Evolutionary conservation across 192 early-diverging fungal genomes (phyloP), one percentile per base, ranked within the genome.

Genomic region (Gamsiella multidivaricata): DNA sequence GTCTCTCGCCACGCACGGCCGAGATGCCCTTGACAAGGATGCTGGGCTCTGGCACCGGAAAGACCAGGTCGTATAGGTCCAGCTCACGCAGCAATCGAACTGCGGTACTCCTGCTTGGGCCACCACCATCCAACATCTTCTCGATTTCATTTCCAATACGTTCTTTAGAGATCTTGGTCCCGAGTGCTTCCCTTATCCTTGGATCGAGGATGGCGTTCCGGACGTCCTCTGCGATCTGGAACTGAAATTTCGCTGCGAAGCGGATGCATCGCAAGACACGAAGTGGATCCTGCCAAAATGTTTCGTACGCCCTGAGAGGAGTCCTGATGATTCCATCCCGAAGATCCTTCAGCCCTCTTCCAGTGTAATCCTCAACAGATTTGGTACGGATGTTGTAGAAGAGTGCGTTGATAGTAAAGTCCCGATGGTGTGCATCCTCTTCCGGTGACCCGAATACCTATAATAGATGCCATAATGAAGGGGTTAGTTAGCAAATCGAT

Each of bases 351-450:
- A 97, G 52, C 11, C 97, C 96, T 73, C 81, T 81, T 8, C 84
- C 81, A 3, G 94, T 97, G 61, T 88, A 95, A 76, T 98, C 96
- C 82, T 98, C 96, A 14, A 98, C 91, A 29, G 78, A 3, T 1
- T 83, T 54, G 0, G 93, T 93, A 52, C 93, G 90, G n/a, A 99
- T 86, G 80, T 99, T 99, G 84, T 96, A 99, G 61, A 99, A 99
- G 54, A 99, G 85, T 17, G 96, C 91, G 56, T 99, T 99, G 80
- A 99, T 97, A 22, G 98, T 99, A 23, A 92, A 95, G 75, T 99
- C 98, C 14, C 98, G 86, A 2, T 96, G 90, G 39, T 88, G 67
- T 11, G 98, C 97, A 66, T 99, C 98, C 60, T 99, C 91, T 5
- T 72, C 49, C 0, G 98, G 96, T 15, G 96, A 95, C 20, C 96